Evolutionary conservation across 805 yeast species (phyloP).

Genomic region (Trichomonascus vanleenenianus): DNA sequence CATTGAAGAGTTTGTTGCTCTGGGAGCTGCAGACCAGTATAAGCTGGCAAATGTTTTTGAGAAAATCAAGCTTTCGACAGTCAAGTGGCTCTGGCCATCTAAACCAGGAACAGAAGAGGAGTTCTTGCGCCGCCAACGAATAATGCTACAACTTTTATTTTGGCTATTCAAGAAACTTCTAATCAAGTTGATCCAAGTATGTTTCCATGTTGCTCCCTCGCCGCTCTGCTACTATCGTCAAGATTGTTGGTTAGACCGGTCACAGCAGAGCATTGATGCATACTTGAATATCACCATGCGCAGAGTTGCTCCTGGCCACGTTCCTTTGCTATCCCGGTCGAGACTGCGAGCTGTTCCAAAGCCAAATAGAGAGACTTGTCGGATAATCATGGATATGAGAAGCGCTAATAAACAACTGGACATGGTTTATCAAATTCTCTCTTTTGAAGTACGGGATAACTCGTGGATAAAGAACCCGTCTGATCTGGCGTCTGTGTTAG

Average conservation of each 20-base stretch:
- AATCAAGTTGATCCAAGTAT: constrained; percentile 39
- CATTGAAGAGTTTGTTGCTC: constrained; percentile 33
- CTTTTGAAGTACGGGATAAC: background rate
- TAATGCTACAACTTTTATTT: constrained; percentile 36
- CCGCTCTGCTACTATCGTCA: constrained; percentile 48
- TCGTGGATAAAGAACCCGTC: constrained; percentile 28
- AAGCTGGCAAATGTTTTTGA: constrained; percentile 28
- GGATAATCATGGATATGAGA: no score
- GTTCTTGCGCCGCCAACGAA: constrained; percentile 28
- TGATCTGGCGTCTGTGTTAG: constrained; percentile 38
- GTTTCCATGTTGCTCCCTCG: constrained; percentile 61
- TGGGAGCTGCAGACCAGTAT: constrained; percentile 33
- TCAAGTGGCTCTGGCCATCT: constrained; percentile 46
- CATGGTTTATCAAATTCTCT: background rate
- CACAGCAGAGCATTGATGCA: no score
- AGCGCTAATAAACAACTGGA: background rate
- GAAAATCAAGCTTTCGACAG: constrained; percentile 35
- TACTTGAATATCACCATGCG: no score
- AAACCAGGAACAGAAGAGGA: constrained; percentile 25
- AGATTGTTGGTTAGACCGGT: constrained; percentile 40
- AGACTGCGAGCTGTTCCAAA: no score
- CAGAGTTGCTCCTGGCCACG: no score
- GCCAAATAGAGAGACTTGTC: no score
- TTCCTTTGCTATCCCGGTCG: no score
- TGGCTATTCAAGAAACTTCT: constrained; percentile 54